Base-by-base conservation (phyloP, 352 stramenopile genomes). In the Peronospora belbahrii region DNA sequence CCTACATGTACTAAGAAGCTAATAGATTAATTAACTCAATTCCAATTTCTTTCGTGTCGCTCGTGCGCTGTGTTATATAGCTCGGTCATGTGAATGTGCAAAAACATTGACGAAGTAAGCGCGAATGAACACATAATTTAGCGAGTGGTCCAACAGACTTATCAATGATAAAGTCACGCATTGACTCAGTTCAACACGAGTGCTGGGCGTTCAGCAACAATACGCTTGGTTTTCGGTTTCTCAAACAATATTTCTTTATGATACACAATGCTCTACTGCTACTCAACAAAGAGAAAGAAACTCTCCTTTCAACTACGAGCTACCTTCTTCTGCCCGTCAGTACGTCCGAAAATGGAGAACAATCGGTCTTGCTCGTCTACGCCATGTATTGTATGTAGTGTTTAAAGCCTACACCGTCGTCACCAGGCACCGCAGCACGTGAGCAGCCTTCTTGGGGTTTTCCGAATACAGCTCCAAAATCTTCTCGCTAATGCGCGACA, bases 341-440 rank as follows among this genome's bases (percentile, higher is more conserved):
- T 56, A 9, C 13, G 53, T 63, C 53, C 48, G 52, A 7, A 8
- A 27, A 27, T 27, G 23, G n/a, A n/a, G n/a, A 11, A 51, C 52
- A 56, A 42, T 56, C 52, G 52, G 58, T n/a, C 52, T 56, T 39
- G 48, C 50, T 60, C 49, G 27, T 48, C 38, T 37, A n/a, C n/a
- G 39, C 41, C 17, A 10, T n/a, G 24, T 28, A 28, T 28, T 28
- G 24, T 11, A 28, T 28, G 8, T 10, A n/a, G n/a, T 28, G 47
- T 37, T 40, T 20, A 48, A 46, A 43, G 23, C 27, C 45, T 63
- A 70, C 10, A 39, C 54, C 17, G 38, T 42, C 25, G 42, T 32
- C 44, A 64, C 53, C 30, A 88, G 59, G 49, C 67, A 75, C 8
- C 62, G 71, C 41, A 88, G 57, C 42, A 84, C 65, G 18, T 83